These are phyloP conservation scores for Telopea speciosissima DNA, from an alignment of 177 flowering plant species.

Conservation along the genomic window DNA sequence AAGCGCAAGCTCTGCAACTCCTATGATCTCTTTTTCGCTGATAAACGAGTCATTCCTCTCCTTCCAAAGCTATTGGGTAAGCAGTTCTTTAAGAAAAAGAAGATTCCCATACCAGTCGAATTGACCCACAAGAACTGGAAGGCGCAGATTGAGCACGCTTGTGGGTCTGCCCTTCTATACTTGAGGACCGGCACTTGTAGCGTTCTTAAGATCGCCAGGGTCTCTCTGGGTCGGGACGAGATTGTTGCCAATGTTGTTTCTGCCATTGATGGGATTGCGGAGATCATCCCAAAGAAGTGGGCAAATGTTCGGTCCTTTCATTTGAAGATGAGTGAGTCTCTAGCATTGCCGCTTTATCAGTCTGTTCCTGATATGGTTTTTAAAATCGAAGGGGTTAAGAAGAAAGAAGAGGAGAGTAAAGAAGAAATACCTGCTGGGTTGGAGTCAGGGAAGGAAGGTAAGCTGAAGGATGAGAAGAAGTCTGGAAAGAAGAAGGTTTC, in stretches of 20 bases:
- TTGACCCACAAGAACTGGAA: slow-evolving; percentile 67
- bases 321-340: slow-evolving; percentile 61
- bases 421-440: neutral
- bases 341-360: slow-evolving; percentile 81
- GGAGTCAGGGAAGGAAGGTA: slow-evolving; percentile 11
- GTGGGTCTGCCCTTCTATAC: slow-evolving; percentile 49
- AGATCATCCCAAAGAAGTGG: slow-evolving; percentile 74
- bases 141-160: slow-evolving; percentile 54
- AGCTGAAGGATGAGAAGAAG: slow-evolving; percentile 10
- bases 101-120: slow-evolving; percentile 71
- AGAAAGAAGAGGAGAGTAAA: slow-evolving; percentile 13
- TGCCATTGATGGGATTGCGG: slow-evolving; percentile 51
- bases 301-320: slow-evolving; percentile 62
- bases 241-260: slow-evolving; percentile 60
- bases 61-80: slow-evolving; percentile 69
- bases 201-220: slow-evolving; percentile 55
- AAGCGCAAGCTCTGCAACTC: slow-evolving; percentile 68
- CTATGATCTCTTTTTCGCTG: slow-evolving; percentile 71
- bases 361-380: slow-evolving; percentile 59
- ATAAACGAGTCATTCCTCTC: slow-evolving; percentile 42
- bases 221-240: slow-evolving; percentile 45
- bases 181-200: slow-evolving; percentile 78
- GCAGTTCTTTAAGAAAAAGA: slow-evolving; percentile 85
- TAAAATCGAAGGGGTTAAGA: slow-evolving; percentile 49
- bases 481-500: slow-evolving; percentile 14